A percentile compares a stretch with the other conserved stretches of the same genome.
phyloP scores from a whole-genome alignment of 1,139 yeast genomes.

The Taphrina flavorubra region DNA sequence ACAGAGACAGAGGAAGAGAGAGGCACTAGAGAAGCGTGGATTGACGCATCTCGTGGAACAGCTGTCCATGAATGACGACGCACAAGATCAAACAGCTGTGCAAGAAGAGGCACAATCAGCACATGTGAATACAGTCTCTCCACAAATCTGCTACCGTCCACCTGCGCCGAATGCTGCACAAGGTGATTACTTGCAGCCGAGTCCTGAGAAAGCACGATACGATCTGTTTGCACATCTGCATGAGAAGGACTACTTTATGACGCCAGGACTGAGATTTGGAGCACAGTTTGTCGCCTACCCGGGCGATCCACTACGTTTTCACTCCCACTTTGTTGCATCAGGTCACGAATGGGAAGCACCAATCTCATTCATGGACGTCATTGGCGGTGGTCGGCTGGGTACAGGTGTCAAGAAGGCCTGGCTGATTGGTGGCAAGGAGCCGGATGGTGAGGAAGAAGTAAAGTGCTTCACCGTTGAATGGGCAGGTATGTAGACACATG shows the following conservation, averaged over 20 bases:
- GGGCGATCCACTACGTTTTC: constrained; percentile 90
- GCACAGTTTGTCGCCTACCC: constrained; percentile 89
- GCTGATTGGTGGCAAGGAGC: constrained; percentile 62
- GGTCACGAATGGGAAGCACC: constrained; percentile 60
- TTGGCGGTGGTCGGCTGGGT: constrained; percentile 86
- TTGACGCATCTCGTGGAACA: constrained; percentile 26
- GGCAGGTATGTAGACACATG: constrained; percentile 71
- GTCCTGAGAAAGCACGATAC: constrained; percentile 15
- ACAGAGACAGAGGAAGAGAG: constrained; percentile 27
- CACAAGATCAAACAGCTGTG: neutral
- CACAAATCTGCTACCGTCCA: neutral
- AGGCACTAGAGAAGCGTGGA: constrained; percentile 16
- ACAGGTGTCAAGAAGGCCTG: constrained; percentile 90
- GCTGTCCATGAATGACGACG: neutral
- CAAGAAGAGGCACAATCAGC: constrained; percentile 1
- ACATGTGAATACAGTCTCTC: constrained; percentile 24
- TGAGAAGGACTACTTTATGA: constrained; percentile 59
- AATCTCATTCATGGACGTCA: constrained; percentile 62
- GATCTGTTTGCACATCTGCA: constrained; percentile 57
- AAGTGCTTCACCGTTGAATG: constrained; percentile 70
- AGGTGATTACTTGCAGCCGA: constrained; percentile 6
- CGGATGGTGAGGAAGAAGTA: constrained; percentile 45
- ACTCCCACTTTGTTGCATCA: constrained; percentile 80
- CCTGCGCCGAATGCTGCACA: constrained; percentile 1
- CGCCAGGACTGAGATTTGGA: constrained; percentile 92